Conservation (phyloP, 139 green algal genomes). For the Haematococcus lacustris region DNA sequence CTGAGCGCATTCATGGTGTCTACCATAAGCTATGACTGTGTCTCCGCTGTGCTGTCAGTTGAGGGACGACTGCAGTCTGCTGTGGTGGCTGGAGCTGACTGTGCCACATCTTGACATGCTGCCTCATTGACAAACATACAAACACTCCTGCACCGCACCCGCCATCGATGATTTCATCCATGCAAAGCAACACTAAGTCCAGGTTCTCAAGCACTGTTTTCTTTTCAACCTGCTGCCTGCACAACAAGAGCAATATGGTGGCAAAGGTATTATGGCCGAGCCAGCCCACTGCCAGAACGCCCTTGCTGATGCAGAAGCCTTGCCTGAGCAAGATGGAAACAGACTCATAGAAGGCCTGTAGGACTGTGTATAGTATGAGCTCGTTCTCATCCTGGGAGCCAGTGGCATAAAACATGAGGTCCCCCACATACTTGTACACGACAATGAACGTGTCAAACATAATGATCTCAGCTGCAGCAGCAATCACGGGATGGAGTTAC, state of each 20-base stretch:
- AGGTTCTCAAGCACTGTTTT: constrained; percentile 98
- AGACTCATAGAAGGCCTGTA: constrained; percentile 84
- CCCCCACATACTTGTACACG: constrained; percentile 92
- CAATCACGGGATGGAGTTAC: not conserved
- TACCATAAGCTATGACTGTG: not conserved
- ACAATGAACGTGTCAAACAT: constrained; percentile 95
- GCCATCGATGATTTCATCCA: constrained; percentile 94
- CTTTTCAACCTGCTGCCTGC: constrained; percentile 92
- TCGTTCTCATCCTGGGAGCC: constrained; percentile 93
- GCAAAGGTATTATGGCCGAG: not conserved
- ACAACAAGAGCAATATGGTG: not conserved
- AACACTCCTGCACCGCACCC: too few species aligned
- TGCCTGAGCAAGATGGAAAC: constrained; percentile 70
- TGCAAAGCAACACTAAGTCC: constrained; percentile 90
- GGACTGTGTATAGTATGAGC: constrained; percentile 82
- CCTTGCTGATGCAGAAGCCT: not conserved
- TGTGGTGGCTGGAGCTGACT: not conserved
- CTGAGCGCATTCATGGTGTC: not conserved
- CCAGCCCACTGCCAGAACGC: not conserved
- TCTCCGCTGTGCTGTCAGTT: not conserved
- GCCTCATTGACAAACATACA: too few species aligned
- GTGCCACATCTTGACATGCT: too few species aligned
- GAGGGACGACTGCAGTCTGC: not conserved
- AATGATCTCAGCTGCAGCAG: constrained; percentile 83
- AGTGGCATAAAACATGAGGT: constrained; percentile 97